These are phyloP conservation scores for Dipteronia dyeriana DNA, from an alignment of 345 rosid species.

Conservation along the genomic window DNA sequence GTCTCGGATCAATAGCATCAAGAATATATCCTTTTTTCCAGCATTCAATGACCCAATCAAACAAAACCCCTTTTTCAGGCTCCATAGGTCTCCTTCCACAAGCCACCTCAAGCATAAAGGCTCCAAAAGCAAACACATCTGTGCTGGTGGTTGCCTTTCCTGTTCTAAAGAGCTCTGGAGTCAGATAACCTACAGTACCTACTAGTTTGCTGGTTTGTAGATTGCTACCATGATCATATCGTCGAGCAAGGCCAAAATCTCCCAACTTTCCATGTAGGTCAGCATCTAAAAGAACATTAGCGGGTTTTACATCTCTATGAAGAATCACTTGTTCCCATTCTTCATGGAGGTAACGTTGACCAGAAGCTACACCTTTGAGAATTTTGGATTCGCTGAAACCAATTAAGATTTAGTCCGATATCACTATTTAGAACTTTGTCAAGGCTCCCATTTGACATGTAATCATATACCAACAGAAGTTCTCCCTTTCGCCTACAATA, in stretches of 20 bases:
- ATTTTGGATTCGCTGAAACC: constrained; percentile 45
- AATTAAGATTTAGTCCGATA: constrained; percentile 31
- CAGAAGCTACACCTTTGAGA: constrained; percentile 45
- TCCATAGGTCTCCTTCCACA: constrained; percentile 53
- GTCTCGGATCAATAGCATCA: constrained; percentile 29
- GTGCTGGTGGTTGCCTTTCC: constrained; percentile 44
- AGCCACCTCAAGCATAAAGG: constrained; percentile 50
- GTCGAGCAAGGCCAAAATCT: constrained; percentile 38
- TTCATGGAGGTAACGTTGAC: constrained; percentile 54
- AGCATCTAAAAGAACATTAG: constrained; percentile 42
- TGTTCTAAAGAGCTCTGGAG: constrained; percentile 43
- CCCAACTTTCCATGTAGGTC: constrained; percentile 28
- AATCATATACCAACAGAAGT: constrained; percentile 49
- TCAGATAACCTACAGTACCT: constrained; percentile 53
- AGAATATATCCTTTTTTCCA: constrained; percentile 31
- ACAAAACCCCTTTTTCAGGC: constrained; percentile 24
- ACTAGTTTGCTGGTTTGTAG: constrained; percentile 42
- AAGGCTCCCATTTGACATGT: constrained; percentile 49
- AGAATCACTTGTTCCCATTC: constrained; percentile 55
- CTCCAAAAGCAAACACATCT: constrained; percentile 51
- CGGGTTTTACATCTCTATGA: constrained; percentile 58
- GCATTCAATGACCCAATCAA: constrained; percentile 36
- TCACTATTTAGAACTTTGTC: constrained; percentile 37
- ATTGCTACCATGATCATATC: constrained; percentile 25
- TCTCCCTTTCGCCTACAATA: constrained; percentile 42